Percentiles rank a stretch among this genome's conserved stretches.
Conservation (phyloP, 1,139 yeast species). For the Zygoascus sp. region DNA sequence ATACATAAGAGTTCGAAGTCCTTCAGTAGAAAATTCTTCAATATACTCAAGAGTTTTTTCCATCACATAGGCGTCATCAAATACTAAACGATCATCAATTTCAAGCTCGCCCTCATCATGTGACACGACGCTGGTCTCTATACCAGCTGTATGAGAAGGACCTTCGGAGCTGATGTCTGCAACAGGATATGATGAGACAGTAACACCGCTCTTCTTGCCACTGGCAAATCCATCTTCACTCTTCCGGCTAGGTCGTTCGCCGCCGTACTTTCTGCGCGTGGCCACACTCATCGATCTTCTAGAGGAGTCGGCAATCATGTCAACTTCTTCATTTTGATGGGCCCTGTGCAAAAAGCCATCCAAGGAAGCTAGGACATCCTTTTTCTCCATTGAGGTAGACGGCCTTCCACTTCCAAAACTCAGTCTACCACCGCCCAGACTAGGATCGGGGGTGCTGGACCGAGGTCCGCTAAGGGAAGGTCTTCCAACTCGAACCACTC, state of each 20-base stretch:
- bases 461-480: slow-evolving; percentile 1
- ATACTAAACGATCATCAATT: slow-evolving; percentile 58
- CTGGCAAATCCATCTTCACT: slow-evolving; percentile 33
- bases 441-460: slow-evolving; percentile 11
- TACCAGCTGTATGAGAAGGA: slow-evolving; percentile 9
- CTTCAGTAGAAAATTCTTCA: slow-evolving; percentile 92
- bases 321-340: slow-evolving; percentile 50
- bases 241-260: slow-evolving; percentile 74
- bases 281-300: slow-evolving; percentile 61
- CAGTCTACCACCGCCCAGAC: slow-evolving; percentile 19
- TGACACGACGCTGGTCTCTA: slow-evolving; percentile 22
- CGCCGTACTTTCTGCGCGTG: slow-evolving; percentile 57
- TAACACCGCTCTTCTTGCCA: slow-evolving; percentile 18
- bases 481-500: slow-evolving; percentile 2
- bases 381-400: slow-evolving; percentile 28
- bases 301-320: slow-evolving; percentile 54
- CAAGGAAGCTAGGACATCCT: slow-evolving; percentile 36
- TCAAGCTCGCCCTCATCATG: slow-evolving; percentile 26
- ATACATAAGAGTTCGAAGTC: slow-evolving; percentile 82
- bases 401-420: slow-evolving; percentile 23
- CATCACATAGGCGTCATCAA: slow-evolving; percentile 72
- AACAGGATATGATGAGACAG: slow-evolving; percentile 14
- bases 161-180: slow-evolving; percentile 22
- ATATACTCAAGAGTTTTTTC: slow-evolving; percentile 86
- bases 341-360: slow-evolving; percentile 52